These are phyloP conservation scores for Lumnitzera littorea DNA, from an alignment of 345 rosid genomes.

Conservation along the genomic window DNA sequence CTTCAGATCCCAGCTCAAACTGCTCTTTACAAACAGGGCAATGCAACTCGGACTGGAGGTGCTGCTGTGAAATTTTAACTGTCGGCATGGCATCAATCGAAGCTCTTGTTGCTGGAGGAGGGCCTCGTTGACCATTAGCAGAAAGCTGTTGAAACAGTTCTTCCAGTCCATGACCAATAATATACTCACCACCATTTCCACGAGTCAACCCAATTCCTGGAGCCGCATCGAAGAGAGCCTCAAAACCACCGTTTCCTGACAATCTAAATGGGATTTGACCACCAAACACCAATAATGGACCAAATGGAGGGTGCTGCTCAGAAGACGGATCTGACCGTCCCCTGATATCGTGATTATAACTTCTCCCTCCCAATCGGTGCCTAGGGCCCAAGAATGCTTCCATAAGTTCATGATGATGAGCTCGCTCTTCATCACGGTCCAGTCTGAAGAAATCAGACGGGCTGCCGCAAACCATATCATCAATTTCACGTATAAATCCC, in stretches of 20 bases:
- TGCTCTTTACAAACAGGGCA: conserved; percentile 3
- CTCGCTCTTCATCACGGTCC: neutral
- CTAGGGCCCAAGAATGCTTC: neutral
- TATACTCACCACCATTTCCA: conserved; percentile 4
- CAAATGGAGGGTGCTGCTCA: no score
- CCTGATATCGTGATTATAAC: no score
- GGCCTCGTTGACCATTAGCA: conserved; percentile 11
- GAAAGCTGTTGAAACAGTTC: conserved; percentile 17
- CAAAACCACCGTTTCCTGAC: conserved; percentile 6
- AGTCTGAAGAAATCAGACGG: conserved; percentile 1
- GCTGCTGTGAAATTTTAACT: conserved; percentile 7
- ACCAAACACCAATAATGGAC: no score
- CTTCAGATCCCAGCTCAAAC: conserved; percentile 1
- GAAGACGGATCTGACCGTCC: no score
- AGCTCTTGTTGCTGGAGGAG: conserved; percentile 19
- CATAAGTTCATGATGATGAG: neutral
- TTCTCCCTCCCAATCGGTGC: neutral
- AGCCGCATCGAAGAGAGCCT: conserved; percentile 9
- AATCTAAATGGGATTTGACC: neutral
- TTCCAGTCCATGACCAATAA: conserved; percentile 14
- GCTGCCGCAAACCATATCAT: neutral
- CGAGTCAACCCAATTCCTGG: conserved; percentile 7
- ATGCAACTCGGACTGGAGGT: conserved; percentile 10
- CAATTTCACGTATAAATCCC: conserved; percentile 18
- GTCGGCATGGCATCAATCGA: conserved; percentile 22